Evolutionary conservation across 768 basidiomycete species (phyloP).

Genomic region (Neoboletus subvelutipes): DNA sequence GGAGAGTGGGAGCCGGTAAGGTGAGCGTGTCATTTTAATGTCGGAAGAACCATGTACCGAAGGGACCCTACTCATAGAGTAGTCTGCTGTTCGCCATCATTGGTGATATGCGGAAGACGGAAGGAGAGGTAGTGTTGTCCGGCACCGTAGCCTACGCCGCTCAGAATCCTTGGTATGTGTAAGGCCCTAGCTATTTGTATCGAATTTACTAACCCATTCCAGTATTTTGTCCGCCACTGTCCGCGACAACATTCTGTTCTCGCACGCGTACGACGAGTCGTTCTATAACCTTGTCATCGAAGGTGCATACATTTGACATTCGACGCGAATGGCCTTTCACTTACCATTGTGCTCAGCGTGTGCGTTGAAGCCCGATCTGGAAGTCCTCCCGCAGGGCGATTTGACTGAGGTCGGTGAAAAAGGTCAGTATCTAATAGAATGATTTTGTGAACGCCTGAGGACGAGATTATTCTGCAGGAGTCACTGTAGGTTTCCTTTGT

Average conservation of each 20-base stretch:
- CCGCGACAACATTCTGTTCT: too few species aligned
- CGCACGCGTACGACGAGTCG: too few species aligned
- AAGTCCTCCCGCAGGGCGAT: slow-evolving; percentile 78
- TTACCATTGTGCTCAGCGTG: slow-evolving; percentile 52
- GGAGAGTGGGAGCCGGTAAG: slow-evolving; percentile 94
- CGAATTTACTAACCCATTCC: not conserved
- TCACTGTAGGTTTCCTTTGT: slow-evolving; percentile 46
- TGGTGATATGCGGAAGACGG: too few species aligned
- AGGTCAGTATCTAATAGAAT: slow-evolving; percentile 39
- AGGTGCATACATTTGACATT: too few species aligned
- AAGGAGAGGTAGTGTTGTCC: slow-evolving; percentile 67
- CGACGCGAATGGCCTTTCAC: not conserved
- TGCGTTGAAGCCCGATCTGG: slow-evolving; percentile 79
- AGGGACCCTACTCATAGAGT: slow-evolving; percentile 40
- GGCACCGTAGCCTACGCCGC: slow-evolving; percentile 82
- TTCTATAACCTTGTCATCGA: too few species aligned
- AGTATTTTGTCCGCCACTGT: slow-evolving; percentile 90
- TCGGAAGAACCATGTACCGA: not conserved
- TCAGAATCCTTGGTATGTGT: too few species aligned
- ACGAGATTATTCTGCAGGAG: slow-evolving; percentile 35
- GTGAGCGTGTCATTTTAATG: not conserved
- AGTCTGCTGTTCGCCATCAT: slow-evolving; percentile 78
- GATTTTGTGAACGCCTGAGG: not conserved
- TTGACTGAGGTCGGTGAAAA: slow-evolving; percentile 85
- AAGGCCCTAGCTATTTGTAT: not conserved